Base-by-base conservation (phyloP, 2,329 filamentous ascomycete genomes). In the Colletotrichum zoysiae region DNA sequence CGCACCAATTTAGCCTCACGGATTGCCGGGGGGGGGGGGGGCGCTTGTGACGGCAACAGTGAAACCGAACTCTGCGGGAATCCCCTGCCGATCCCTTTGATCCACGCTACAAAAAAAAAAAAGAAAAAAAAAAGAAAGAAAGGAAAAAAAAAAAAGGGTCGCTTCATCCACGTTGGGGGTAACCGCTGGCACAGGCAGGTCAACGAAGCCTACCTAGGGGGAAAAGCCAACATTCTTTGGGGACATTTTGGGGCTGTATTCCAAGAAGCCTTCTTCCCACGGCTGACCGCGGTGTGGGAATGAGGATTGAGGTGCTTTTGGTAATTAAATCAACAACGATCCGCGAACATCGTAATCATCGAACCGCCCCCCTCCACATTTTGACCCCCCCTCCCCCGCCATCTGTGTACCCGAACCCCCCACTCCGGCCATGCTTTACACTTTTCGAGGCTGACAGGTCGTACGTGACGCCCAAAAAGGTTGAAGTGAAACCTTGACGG, bases 181-280 rank as follows among this genome's bases (percentile, higher is more conserved):
- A n/a, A 42, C 59, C 30, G n/a, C 48, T 16, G 20, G 30, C 59
- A 62, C 53, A 48, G 35, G 46, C 53, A 48, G 35, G 46, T 40
- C 35, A n/a, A 55, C 9, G n/a, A 30, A 64, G 38, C 35, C 35
- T 23, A 56, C 35, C 35, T 23, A 57, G 61, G n/a, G 30, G 26
- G 26, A 30, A 26, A 20, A 33, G 20, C 33, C n/a, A 56, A n/a
- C 30, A 42, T 23, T 0, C 3, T 30, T 30, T 30, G 30, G 46
- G 20, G 16, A 23, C 55, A 26, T 57, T 57, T 57, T 23, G 53
- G n/a, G 33, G 1, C n/a, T 23, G 20, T 20, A 56, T 30, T 2
- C 30, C 30, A 30, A 30, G 30, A 30, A 5, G 4, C 42, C 18
- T 6, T 8, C 42, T n/a, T 18, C 42, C 42, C 40, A 16, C 7